Evolutionary conservation across 768 basidiomycete species (phyloP).

Genomic region (Macrolepiota fuliginosa): DNA sequence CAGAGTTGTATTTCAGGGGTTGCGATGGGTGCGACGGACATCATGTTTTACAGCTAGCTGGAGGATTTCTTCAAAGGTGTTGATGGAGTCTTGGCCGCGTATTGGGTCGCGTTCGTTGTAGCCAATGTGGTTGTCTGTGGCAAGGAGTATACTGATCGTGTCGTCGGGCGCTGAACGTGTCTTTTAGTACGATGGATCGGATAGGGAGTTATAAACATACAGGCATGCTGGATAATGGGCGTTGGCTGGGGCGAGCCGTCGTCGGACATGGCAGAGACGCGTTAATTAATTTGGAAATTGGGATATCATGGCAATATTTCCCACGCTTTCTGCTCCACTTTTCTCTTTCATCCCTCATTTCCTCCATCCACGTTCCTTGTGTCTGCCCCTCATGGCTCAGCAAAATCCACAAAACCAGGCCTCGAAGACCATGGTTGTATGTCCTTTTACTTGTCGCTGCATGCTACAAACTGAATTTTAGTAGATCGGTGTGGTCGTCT

Average conservation of each 20-base stretch:
- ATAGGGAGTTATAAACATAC: constrained; percentile 14
- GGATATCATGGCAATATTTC: constrained; percentile 1
- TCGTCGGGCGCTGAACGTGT: constrained; percentile 52
- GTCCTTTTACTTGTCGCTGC: constrained; percentile 16
- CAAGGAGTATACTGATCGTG: constrained; percentile 81
- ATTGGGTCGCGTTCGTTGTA: constrained; percentile 94
- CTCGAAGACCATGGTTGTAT: constrained; percentile 46
- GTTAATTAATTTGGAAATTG: constrained; percentile 1
- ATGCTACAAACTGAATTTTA: neutral
- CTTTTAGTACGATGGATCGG: neutral
- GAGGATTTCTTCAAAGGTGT: constrained; percentile 92
- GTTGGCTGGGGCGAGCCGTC: constrained; percentile 19
- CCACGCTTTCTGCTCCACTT: neutral
- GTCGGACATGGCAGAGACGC: constrained; percentile 19
- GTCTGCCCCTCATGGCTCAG: constrained; percentile 4
- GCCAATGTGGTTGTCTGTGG: constrained; percentile 96
- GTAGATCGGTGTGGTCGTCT: constrained; percentile 72
- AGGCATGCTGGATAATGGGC: constrained; percentile 19
- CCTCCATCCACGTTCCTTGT: neutral
- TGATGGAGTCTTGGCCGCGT: constrained; percentile 91
- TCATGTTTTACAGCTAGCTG: constrained; percentile 87
- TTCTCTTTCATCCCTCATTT: neutral
- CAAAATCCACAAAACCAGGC: constrained; percentile 23
- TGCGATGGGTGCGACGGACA: constrained; percentile 39
- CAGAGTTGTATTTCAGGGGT: constrained; percentile 8